These are phyloP conservation scores for Gnetum montanum DNA, from an alignment of 75 land plant genomes.

Conservation along the genomic window DNA sequence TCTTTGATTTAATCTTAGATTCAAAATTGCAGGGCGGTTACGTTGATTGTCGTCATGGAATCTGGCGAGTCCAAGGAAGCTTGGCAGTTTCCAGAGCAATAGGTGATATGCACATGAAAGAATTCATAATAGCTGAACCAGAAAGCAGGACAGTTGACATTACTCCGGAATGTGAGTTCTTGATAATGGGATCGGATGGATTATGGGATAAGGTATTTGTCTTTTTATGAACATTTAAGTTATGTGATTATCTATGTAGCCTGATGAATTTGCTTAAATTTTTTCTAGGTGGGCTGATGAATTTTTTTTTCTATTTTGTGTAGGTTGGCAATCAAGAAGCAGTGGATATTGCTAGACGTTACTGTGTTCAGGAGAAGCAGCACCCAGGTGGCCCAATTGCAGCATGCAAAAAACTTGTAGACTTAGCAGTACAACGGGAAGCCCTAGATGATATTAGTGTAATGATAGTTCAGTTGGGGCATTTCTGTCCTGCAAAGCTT, in stretches of 20 bases:
- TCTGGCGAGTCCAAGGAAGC: conserved; percentile 55
- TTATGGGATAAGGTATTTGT: conserved; percentile 56
- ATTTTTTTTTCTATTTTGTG: neutral
- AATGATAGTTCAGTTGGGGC: neutral
- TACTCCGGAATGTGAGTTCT: conserved; percentile 38
- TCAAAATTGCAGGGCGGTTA: conserved; percentile 53
- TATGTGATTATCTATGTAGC: too few species aligned
- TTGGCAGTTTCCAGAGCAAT: conserved; percentile 58
- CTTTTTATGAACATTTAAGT: neutral
- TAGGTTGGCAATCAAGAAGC: conserved; percentile 57
- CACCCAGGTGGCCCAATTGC: neutral
- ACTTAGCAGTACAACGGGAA: neutral
- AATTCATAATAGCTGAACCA: conserved; percentile 56
- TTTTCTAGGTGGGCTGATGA: too few species aligned
- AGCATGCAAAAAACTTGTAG: neutral
- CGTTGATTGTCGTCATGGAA: conserved; percentile 37
- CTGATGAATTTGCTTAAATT: too few species aligned
- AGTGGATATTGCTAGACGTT: conserved; percentile 28
- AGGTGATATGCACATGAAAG: conserved; percentile 53
- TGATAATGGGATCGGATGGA: conserved; percentile 72
- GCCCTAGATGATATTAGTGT: neutral
- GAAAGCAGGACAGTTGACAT: conserved; percentile 23
- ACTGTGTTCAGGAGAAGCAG: conserved; percentile 3
- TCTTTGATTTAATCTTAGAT: too few species aligned
- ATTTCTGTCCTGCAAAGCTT: too few species aligned